Conservation (phyloP, 2,329 filamentous ascomycete genomes). For the Sporothrix dimorphospora region DNA sequence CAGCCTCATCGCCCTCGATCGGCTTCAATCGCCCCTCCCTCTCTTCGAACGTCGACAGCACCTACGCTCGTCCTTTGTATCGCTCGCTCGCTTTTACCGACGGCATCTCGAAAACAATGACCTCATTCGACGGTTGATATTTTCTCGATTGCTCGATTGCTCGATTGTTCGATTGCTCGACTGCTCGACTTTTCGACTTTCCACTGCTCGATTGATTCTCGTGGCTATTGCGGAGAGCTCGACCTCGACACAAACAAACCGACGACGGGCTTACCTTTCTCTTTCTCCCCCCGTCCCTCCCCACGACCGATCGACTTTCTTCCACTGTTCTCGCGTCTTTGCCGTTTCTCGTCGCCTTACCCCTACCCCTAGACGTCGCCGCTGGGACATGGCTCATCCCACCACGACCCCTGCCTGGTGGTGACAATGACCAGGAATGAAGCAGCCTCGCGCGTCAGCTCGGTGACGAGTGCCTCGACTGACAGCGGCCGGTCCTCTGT, state of each 20-base stretch:
- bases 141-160: too few relatives aligned
- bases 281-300: too few relatives aligned
- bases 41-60: neutral
- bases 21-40: neutral
- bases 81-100: neutral
- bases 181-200: neutral
- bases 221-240: neutral
- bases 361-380: neutral
- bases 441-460: slow-evolving; percentile 65
- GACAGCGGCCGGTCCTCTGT: slow-evolving; percentile 68
- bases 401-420: slow-evolving; percentile 35
- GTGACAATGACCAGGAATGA: slow-evolving; percentile 71
- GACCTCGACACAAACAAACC: neutral
- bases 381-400: slow-evolving; percentile 33
- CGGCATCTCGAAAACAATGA: slow-evolving; percentile 1
- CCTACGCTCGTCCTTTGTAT: neutral
- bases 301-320: neutral
- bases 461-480: slow-evolving; percentile 65
- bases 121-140: neutral
- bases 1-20: neutral
- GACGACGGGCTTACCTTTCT: neutral
- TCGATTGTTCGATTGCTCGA: neutral
- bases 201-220: neutral
- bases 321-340: neutral
- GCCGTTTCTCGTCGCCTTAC: neutral